Percentiles rank a stretch among this genome's conserved stretches.
Conservation (phyloP, 2,329 filamentous ascomycete genomes). For the Lomentospora prolificans region DNA sequence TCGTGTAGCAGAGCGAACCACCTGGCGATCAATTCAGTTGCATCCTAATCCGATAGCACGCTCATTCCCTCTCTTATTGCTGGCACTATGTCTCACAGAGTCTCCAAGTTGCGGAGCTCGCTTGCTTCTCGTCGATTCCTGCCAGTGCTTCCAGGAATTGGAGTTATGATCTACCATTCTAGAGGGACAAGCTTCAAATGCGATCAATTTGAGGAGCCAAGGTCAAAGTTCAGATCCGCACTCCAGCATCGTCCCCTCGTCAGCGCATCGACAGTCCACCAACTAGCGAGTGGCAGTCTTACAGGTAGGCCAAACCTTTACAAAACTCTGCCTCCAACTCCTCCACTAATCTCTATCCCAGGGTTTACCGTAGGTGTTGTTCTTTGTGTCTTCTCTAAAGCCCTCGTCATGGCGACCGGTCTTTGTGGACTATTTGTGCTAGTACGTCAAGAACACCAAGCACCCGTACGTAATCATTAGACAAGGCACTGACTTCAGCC, state of each 20-base stretch:
- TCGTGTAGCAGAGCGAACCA: too few species aligned
- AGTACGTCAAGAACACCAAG: constrained; percentile 29
- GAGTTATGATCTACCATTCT: not conserved
- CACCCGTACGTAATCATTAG: too few species aligned
- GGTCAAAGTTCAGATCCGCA: not conserved
- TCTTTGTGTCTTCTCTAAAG: constrained; percentile 60
- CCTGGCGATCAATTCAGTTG: too few species aligned
- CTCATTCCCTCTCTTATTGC: not conserved
- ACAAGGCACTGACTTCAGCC: too few species aligned
- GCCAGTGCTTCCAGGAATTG: not conserved
- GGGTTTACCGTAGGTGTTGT: constrained; percentile 55
- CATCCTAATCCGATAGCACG: too few species aligned
- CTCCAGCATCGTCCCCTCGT: not conserved
- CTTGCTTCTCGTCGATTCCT: not conserved
- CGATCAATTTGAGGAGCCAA: not conserved
- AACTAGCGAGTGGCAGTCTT: constrained; percentile 46
- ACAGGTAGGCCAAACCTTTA: constrained; percentile 26
- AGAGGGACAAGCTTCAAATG: not conserved
- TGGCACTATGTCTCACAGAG: not conserved
- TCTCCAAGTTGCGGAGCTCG: not conserved
- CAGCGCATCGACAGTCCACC: constrained; percentile 16
- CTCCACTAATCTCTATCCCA: constrained; percentile 18
- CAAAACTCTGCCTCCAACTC: not conserved
- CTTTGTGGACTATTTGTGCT: constrained; percentile 53
- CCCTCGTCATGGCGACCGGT: constrained; percentile 58